These are phyloP conservation scores for Acrocalymma vagum DNA, from an alignment of 2,329 filamentous ascomycete genomes.

Conservation along the genomic window DNA sequence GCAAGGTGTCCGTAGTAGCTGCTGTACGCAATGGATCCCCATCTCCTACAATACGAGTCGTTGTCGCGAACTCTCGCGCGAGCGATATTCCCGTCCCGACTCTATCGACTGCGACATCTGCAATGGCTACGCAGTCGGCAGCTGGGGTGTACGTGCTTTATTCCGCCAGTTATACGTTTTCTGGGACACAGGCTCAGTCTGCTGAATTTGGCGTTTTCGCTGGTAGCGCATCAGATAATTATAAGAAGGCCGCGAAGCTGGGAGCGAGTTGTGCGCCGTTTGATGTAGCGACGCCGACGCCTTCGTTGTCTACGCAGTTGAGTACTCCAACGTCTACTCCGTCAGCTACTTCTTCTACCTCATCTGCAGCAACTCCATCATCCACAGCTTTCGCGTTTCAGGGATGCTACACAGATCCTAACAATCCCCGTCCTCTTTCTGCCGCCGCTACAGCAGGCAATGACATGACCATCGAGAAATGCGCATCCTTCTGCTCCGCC, in stretches of 20 bases:
- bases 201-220: conserved; percentile 30
- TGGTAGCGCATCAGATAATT: conserved; percentile 24
- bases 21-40: conserved; percentile 26
- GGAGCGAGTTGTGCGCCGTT: conserved; percentile 24
- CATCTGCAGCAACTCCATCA: conserved; percentile 11
- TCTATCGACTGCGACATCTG: conserved; percentile 26
- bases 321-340: conserved; percentile 4
- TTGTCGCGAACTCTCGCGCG: conserved; percentile 29
- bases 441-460: conserved; percentile 15
- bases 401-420: conserved; percentile 31
- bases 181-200: conserved; percentile 19
- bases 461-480: conserved; percentile 30
- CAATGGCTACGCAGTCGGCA: conserved; percentile 33
- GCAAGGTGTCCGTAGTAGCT: conserved; percentile 31
- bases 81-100: conserved; percentile 31
- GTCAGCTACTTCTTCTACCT: conserved; percentile 4
- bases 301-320: no score
- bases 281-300: conserved; percentile 9
- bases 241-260: conserved; percentile 24
- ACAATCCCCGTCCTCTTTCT: conserved; percentile 21
- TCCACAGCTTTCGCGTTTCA: conserved; percentile 22
- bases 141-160: conserved; percentile 36
- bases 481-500: conserved; percentile 24
- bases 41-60: conserved; percentile 25
- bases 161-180: conserved; percentile 27